phyloP scores from a whole-genome alignment of 1,284 basidiomycete species.

The Athelia sp. region DNA sequence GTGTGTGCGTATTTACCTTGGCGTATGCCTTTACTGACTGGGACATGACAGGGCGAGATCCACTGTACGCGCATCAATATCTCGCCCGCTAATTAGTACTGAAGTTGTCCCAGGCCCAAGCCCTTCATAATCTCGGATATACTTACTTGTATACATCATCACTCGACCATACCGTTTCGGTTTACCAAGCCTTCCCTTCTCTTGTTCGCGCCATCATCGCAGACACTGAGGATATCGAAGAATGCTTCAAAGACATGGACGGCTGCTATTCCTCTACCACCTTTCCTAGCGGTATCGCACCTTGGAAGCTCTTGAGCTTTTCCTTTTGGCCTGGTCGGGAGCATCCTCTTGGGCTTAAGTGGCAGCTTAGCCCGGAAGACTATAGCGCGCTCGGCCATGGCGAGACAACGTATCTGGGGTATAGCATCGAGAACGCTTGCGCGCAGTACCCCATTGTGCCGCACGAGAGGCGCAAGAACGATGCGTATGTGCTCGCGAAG shows the following conservation, averaged over 20 bases:
- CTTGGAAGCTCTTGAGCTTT: slow-evolving; percentile 28
- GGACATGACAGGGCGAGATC: too few species aligned
- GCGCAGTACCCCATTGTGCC: slow-evolving; percentile 17
- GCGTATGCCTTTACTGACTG: too few species aligned
- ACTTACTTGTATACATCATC: too few species aligned
- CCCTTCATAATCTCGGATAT: too few species aligned
- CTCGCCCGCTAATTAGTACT: too few species aligned
- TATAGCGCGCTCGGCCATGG: slow-evolving; percentile 14
- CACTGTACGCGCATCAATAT: too few species aligned
- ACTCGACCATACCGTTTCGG: too few species aligned
- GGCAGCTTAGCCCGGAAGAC: slow-evolving; percentile 31
- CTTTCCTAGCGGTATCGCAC: slow-evolving; percentile 21
- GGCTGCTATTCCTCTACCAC: not conserved
- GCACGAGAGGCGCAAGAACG: slow-evolving; percentile 18
- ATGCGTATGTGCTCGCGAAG: slow-evolving; percentile 30
- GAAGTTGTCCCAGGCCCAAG: too few species aligned
- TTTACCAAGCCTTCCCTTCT: slow-evolving; percentile 21
- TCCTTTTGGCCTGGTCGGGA: slow-evolving; percentile 23
- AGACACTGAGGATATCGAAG: slow-evolving; percentile 14
- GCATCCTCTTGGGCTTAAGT: slow-evolving; percentile 26
- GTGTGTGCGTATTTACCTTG: too few species aligned
- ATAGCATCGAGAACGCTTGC: slow-evolving; percentile 29
- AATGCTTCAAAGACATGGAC: not conserved
- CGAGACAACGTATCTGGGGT: slow-evolving; percentile 28
- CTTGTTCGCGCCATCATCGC: slow-evolving; percentile 18